Conservation (phyloP, 495 filamentous ascomycete genomes). For the Aspergillus diversus region DNA sequence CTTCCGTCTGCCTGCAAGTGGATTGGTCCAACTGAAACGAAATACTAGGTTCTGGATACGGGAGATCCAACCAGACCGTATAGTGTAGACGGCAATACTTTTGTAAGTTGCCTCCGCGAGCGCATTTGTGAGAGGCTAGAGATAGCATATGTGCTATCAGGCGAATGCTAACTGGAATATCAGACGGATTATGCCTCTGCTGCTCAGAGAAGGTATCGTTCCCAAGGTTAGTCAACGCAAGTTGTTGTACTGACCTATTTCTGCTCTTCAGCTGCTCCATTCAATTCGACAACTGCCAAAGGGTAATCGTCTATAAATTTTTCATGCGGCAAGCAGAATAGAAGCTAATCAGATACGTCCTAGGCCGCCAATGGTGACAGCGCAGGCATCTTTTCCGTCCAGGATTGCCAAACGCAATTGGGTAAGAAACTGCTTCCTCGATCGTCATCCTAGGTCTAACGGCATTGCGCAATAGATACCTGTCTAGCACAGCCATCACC, state of each 20-base stretch:
- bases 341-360: background rate
- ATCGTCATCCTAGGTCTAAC: background rate
- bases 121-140: background rate
- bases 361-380: conserved; percentile 24
- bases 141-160: background rate
- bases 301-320: conserved; percentile 8
- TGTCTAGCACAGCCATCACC: conserved; percentile 11
- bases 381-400: conserved; percentile 19
- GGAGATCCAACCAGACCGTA: conserved; percentile 44
- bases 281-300: conserved; percentile 31
- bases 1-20: background rate
- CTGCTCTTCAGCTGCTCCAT: conserved; percentile 24
- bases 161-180: background rate
- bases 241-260: background rate
- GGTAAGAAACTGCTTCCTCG: conserved; percentile 10
- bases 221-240: background rate
- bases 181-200: conserved; percentile 47
- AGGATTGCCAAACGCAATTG: conserved; percentile 26
- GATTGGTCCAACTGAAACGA: background rate
- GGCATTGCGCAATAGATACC: conserved; percentile 1
- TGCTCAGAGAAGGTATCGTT: conserved; percentile 27
- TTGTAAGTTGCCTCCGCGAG: conserved; percentile 39
- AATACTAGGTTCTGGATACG: conserved; percentile 31
- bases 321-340: background rate
- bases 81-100: conserved; percentile 48